Evolutionary conservation across 2,329 filamentous ascomycete genomes (phyloP), one percentile per base, ranked within the genome.

Genomic region (Aotearoamyces nothofagi): DNA sequence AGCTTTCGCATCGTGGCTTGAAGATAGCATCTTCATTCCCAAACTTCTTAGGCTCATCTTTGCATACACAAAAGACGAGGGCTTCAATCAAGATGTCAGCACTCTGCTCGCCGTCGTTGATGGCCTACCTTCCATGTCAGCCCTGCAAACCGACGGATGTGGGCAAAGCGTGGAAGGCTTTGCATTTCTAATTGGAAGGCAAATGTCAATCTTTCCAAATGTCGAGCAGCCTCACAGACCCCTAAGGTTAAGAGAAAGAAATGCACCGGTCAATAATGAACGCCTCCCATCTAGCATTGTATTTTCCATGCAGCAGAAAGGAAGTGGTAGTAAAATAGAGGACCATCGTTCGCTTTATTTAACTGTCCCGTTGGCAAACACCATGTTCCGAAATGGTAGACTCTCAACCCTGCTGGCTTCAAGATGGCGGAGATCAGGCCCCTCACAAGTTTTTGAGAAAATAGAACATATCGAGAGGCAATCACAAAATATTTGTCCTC

Each of bases 361-460:
- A 15, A 19, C 9, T 13, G 33, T 86, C 2, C 80, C 80, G 2
- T 55, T 90, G 15, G 75, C 81, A 22, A 81, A 83, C 43, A 92
- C 82, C 0, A 56, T 83, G 5, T 90, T 90, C 45, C 67, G 73
- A 22, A 87, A 75, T 35, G 77, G 72, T 25, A 60, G 57, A 15
- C 56, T 57, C 1, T 73, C 73, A 2, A 78, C 71, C 2, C 51
- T 81, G 5, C 45, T 65, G 15, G 53, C 56, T 2, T 58, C 51
- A 32, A 49, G 39, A 31, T 66, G 60, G 61, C 24, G 29, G 17
- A 28, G 17, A 22, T n/a, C 11, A n/a, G 26, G 10, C 7, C 9
- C 12, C 9, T 25, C 23, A 20, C 9, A 11, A n/a, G 9, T 11
- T 8, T 17, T 17, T 22, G 17, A 14, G 17, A 28, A 20, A 16